Base-by-base conservation (phyloP, 2,329 filamentous ascomycete genomes). In the Colletotrichum caudatum region DNA sequence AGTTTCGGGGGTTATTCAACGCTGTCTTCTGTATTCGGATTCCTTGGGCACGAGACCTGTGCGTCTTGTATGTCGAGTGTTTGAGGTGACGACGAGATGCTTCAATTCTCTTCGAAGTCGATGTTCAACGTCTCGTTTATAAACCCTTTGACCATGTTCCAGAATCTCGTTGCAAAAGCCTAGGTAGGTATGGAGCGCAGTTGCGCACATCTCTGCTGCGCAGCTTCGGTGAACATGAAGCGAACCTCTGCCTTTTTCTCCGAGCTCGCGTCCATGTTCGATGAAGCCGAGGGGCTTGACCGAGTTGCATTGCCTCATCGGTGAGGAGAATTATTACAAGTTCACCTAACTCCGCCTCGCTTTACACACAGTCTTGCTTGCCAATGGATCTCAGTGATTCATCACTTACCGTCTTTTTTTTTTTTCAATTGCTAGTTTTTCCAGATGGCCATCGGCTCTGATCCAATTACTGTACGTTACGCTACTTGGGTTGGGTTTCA, bases 271-370 rank as follows among this genome's bases (percentile, higher is more conserved):
- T 51, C 23, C 16, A 62, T 39, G n/a, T 29, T 37, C 5, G 51
- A 29, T 35, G 46, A 39, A 23, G 39, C 44, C n/a, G n/a, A 46
- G 46, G 33, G 60, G 46, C 48, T 50, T 39, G 44, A 16, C 11
- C 29, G 14, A 29, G 14, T 39, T 23, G 60, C 60, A 39, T 62
- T 16, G 46, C 60, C 60, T 62, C 60, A n/a, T 26, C 60, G 46
- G 60, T 29, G n/a, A 39, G n/a, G 29, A 14, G 16, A 50, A 26
- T 29, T 12, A 26, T 29, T 12, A 5, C 46, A 62, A 20, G 29
- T 20, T 26, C 46, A 39, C 57, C 39, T n/a, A 12, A 20, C 11
- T 51, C 29, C 29, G 39, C 5, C 16, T 50, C 35, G 23, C n/a
- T n/a, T 39, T 26, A 29, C 9, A 37, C 16, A 9, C 46, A 29